Evolutionary conservation across 257 asterid species (phyloP), one percentile per base, ranked within the genome.

Genomic region (Galeopsis tetrahit): DNA sequence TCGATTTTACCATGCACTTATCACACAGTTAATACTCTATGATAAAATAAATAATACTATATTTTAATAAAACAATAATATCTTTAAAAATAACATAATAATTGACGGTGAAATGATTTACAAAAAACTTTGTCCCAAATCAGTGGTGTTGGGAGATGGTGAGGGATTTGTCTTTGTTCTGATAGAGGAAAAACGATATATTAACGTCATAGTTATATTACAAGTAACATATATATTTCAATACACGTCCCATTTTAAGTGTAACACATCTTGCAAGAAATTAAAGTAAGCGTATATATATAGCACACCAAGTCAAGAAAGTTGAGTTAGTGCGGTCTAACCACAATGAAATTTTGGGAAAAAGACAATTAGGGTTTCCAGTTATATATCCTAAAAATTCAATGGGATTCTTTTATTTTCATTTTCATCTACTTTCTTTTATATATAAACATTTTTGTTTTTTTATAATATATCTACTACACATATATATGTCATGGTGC

Each of bases 301-400:
- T 31, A 14, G 32, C 33, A 14, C 51, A 62, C 35, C 68, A 36
- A n/a, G 17, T 21, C 34, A 17, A 62, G 35, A 70, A 60, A 71
- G 63, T 46, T 15, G 49, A 68, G 67, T 32, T 42, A 58, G 63
- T 61, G 76, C 53, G 76, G 52, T 61, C 8, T 33, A 14, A 62
- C 42, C 43, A 71, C 14, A 71, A 71, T 5, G 63, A 48, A 71
- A 59, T 33, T 10, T 32, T 40, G 28, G 68, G 76, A 72, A 72
- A 72, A 35, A 3, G 51, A 33, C 43, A 59, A 7, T 8, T n/a
- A n/a, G n/a, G 7, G 33, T n/a, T 62, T 36, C 51, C 34, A 31
- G 32, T 61, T 32, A 6, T 21, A 28, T 7, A 33, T 60, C 2
- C 28, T 67, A 0, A 14, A 8, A 35, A 52, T 35, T 36, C 60